Evolutionary conservation across 345 rosid species (phyloP).

Genomic region (Cochlearia excelsa): DNA sequence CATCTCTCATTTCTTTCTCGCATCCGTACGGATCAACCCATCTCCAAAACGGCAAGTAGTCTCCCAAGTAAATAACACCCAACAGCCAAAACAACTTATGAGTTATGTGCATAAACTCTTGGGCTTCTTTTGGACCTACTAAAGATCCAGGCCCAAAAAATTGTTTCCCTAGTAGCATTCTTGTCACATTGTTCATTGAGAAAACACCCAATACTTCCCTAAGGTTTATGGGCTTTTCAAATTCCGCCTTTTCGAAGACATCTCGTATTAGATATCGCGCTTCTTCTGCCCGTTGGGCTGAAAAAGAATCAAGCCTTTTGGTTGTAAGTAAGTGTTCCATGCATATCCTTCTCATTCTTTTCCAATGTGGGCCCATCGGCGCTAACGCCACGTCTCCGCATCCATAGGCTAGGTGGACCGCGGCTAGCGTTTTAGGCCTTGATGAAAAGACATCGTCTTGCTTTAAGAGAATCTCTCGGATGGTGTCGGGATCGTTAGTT

Average conservation of each 20-base stretch:
- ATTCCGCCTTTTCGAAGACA: conserved; percentile 36
- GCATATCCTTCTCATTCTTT: conserved; percentile 42
- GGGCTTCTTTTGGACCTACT: conserved; percentile 59
- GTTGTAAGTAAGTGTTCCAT: conserved; percentile 42
- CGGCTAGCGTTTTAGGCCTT: conserved; percentile 73
- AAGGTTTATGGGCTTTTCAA: conserved; percentile 50
- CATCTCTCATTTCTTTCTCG: conserved; percentile 76
- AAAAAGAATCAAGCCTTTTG: conserved; percentile 35
- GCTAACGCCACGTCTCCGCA: conserved; percentile 83
- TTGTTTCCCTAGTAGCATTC: conserved; percentile 82
- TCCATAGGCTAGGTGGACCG: conserved; percentile 70
- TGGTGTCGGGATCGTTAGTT: conserved; percentile 67
- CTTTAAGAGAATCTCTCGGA: conserved; percentile 61
- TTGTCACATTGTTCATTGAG: conserved; percentile 89
- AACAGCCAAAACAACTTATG: conserved; percentile 66
- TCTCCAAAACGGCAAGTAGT: conserved; percentile 87
- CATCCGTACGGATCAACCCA: conserved; percentile 81
- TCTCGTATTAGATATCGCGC: conserved; percentile 36
- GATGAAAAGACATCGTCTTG: conserved; percentile 87
- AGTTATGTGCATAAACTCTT: conserved; percentile 83
- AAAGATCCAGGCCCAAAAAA: conserved; percentile 65
- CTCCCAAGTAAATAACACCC: conserved; percentile 83
- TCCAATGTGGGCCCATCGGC: conserved; percentile 57
- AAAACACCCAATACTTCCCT: conserved; percentile 77
- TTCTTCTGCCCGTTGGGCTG: conserved; percentile 26